Evolutionary conservation across 257 asterid genomes (phyloP).

Genomic region (Gentiana macrophylla): DNA sequence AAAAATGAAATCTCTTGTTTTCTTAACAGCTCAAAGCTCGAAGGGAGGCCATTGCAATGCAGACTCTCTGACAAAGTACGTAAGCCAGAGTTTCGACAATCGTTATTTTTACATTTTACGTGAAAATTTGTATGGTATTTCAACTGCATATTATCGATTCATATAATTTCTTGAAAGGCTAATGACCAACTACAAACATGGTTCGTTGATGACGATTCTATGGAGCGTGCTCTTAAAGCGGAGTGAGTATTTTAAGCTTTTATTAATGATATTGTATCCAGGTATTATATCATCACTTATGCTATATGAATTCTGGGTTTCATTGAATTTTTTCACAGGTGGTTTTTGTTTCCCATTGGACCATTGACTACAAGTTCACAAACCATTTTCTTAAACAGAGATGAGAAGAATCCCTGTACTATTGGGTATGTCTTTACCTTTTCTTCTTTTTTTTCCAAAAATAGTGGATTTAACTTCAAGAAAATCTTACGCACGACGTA

Average conservation of each 20-base stretch:
- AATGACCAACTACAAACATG: constrained; percentile 52
- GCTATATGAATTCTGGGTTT: constrained; percentile 4
- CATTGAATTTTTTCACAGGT: constrained; percentile 24
- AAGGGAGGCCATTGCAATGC: constrained; percentile 78
- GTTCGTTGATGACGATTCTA: constrained; percentile 80
- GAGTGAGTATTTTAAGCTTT: constrained; percentile 40
- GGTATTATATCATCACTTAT: not conserved
- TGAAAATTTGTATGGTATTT: no score
- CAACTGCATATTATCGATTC: no score
- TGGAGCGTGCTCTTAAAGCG: constrained; percentile 81
- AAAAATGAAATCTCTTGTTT: not conserved
- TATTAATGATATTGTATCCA: not conserved
- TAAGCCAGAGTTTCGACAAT: constrained; percentile 3
- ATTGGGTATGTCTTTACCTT: constrained; percentile 46
- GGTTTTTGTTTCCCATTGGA: constrained; percentile 61
- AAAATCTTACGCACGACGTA: not conserved
- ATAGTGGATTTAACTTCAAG: not conserved
- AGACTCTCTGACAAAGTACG: constrained; percentile 86
- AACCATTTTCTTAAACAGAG: constrained; percentile 60
- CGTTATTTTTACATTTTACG: not conserved
- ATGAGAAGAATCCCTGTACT: constrained; percentile 48
- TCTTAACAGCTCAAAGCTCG: constrained; percentile 63
- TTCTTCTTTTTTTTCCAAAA: not conserved
- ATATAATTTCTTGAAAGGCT: constrained; percentile 37
- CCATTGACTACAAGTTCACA: constrained; percentile 45